phyloP scores from a whole-genome alignment of 106 monocot genomes.

The Platanthera guangdongensis region DNA sequence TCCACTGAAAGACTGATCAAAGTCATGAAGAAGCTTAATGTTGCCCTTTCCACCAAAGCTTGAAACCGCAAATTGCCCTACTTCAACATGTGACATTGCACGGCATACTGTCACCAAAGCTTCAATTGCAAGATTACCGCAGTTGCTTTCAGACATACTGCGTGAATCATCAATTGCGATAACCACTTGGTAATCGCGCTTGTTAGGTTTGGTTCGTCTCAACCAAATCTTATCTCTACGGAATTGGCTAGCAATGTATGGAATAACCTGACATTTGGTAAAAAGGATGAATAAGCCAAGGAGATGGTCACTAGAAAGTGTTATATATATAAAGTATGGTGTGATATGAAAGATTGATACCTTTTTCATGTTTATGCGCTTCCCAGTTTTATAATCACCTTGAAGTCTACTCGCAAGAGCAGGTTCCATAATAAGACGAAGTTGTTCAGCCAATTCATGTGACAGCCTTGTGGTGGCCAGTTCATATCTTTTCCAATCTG shows the following conservation, averaged over 20 bases:
- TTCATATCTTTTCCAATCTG: slow-evolving; percentile 69
- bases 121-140: slow-evolving; percentile 62
- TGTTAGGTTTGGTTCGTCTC: slow-evolving; percentile 79
- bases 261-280: slow-evolving; percentile 53
- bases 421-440: slow-evolving; percentile 85
- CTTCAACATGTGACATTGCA: slow-evolving; percentile 89
- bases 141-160: slow-evolving; percentile 84
- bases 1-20: slow-evolving; percentile 63
- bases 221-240: slow-evolving; percentile 92
- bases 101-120: slow-evolving; percentile 76
- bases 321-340: neutral
- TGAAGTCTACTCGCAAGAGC: slow-evolving; percentile 88
- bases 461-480: slow-evolving; percentile 54
- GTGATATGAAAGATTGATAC: slow-evolving; percentile 14
- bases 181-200: slow-evolving; percentile 83
- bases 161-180: slow-evolving; percentile 84
- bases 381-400: slow-evolving; percentile 92
- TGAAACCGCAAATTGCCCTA: slow-evolving; percentile 80
- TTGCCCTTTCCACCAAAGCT: slow-evolving; percentile 79
- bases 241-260: slow-evolving; percentile 91
- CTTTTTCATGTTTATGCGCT: slow-evolving; percentile 97
- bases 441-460: slow-evolving; percentile 72
- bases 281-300: neutral
- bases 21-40: slow-evolving; percentile 68
- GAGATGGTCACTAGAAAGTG: no score